phyloP scores from a whole-genome alignment of 306 rosid species.

The Corylus heterophylla region DNA sequence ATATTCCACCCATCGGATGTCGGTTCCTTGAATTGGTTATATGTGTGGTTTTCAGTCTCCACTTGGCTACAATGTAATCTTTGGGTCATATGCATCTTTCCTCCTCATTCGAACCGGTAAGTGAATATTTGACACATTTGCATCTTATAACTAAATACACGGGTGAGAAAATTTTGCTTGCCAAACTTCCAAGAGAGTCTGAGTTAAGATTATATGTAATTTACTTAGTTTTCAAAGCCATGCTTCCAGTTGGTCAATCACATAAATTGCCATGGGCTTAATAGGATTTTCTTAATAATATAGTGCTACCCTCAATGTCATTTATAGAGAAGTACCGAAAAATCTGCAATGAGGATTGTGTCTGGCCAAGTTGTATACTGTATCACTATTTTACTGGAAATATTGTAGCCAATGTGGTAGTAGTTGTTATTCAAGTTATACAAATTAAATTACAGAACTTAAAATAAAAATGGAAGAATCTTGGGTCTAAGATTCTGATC shows the following conservation, averaged over 20 bases:
- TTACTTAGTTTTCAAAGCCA: not conserved
- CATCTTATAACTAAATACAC: not conserved
- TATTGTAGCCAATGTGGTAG: not conserved
- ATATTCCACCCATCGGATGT: not conserved
- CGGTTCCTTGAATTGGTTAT: not conserved
- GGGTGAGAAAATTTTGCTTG: not conserved
- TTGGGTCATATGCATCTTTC: conserved; percentile 94
- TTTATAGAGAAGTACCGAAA: not conserved
- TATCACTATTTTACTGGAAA: not conserved
- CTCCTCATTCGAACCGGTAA: conserved; percentile 90
- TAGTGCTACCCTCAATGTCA: not conserved
- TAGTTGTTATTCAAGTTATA: not conserved
- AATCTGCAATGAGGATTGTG: not conserved
- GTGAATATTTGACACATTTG: conserved; percentile 14
- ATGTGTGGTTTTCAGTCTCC: conserved; percentile 53
- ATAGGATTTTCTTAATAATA: not conserved
- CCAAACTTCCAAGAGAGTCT: not conserved
- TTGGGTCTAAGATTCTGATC: not conserved
- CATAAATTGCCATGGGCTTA: not conserved
- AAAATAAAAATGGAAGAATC: too few species aligned
- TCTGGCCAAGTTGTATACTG: not conserved
- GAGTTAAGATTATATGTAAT: not conserved
- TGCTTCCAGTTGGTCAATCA: not conserved
- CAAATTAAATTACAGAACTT: not conserved
- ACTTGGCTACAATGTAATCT: conserved; percentile 89